Percentiles rank a stretch among this genome's conserved stretches.
phyloP scores from a whole-genome alignment of 805 yeast genomes.

The Suhomyces sp. region DNA sequence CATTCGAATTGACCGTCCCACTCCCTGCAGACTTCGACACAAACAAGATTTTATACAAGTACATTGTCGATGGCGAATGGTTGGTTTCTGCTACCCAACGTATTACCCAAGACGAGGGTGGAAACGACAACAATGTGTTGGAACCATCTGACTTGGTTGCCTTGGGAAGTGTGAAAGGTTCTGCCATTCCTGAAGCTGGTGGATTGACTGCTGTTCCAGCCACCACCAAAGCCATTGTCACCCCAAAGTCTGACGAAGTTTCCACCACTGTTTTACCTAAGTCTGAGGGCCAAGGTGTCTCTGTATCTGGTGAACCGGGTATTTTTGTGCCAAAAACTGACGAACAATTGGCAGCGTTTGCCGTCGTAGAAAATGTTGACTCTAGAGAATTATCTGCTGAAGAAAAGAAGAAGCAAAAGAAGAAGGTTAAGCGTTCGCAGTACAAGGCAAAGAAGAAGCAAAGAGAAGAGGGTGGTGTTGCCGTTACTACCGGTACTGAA shows the following conservation, averaged over 20 bases:
- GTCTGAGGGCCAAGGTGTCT: conserved; percentile 40
- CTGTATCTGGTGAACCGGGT: conserved; percentile 70
- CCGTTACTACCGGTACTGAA: conserved; percentile 11
- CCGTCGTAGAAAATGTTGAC: conserved; percentile 51
- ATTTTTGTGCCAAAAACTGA: conserved; percentile 63
- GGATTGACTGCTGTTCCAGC: conserved; percentile 19
- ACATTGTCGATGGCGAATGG: conserved; percentile 74
- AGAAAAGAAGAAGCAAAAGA: conserved; percentile 42
- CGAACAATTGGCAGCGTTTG: conserved; percentile 64
- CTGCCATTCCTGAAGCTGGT: conserved; percentile 35
- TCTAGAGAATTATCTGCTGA: conserved; percentile 33
- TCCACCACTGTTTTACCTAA: conserved; percentile 48
- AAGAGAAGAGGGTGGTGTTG: conserved; percentile 19
- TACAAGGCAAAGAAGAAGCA: conserved; percentile 45
- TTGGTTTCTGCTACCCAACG: conserved; percentile 37
- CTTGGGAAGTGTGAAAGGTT: conserved; percentile 14
- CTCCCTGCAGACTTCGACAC: conserved; percentile 35
- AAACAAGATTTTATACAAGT: conserved; percentile 51
- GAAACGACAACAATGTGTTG: conserved; percentile 53
- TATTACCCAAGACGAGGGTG: conserved; percentile 47
- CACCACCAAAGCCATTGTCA: conserved; percentile 6
- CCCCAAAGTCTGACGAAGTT: conserved; percentile 9
- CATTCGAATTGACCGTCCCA: conserved; percentile 61
- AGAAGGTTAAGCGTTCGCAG: conserved; percentile 44
- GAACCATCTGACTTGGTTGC: conserved; percentile 33